These are phyloP conservation scores for Pseudocercospora musae DNA, from an alignment of 2,329 filamentous ascomycete genomes.

Conservation along the genomic window DNA sequence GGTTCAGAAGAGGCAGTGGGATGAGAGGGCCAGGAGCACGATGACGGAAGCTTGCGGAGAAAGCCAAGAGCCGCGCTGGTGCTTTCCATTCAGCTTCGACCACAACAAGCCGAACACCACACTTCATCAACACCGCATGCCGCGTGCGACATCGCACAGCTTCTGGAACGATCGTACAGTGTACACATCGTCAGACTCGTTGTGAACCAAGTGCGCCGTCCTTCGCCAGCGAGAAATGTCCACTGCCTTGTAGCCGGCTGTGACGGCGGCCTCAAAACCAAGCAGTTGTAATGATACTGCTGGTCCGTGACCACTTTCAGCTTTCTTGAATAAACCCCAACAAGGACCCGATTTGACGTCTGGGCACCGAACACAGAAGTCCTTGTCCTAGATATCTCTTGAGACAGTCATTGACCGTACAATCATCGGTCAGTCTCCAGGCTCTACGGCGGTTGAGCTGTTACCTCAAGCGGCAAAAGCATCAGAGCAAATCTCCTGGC, in stretches of 20 bases:
- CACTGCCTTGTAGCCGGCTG: background rate
- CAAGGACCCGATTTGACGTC: background rate
- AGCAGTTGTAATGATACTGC: background rate
- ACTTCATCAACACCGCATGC: background rate
- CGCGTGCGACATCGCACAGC: slow-evolving; percentile 2
- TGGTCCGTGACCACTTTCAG: background rate
- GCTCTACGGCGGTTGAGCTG: background rate
- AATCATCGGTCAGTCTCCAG: background rate
- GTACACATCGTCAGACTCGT: background rate
- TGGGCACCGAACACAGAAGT: background rate
- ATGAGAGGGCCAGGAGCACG: background rate
- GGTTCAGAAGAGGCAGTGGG: background rate
- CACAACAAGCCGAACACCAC: background rate
- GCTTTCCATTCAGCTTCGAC: background rate
- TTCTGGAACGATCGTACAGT: slow-evolving; percentile 3
- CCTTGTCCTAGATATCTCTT: background rate
- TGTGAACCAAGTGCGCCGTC: background rate
- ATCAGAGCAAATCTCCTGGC: background rate
- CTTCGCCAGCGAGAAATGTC: background rate
- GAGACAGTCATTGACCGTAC: background rate
- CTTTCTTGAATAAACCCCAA: background rate
- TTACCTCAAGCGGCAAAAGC: background rate
- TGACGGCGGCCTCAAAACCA: background rate
- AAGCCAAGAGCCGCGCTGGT: background rate
- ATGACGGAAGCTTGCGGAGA: background rate